These are phyloP conservation scores for Tylopilus balloui DNA, from an alignment of 768 basidiomycete species.

Conservation along the genomic window DNA sequence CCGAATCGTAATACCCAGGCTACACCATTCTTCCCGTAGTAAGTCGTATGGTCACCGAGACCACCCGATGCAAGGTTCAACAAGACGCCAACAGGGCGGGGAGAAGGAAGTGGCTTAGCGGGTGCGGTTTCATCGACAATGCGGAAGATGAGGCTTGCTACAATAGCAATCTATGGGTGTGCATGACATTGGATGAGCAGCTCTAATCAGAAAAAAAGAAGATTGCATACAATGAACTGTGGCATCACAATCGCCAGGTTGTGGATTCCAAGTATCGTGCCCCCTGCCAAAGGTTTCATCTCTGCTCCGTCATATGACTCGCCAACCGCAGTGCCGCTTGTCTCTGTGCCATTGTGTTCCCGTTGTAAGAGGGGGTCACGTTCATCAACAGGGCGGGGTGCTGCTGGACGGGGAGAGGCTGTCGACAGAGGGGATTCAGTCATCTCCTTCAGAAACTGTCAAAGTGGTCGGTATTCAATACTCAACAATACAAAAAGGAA, in stretches of 20 bases:
- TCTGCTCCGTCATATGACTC: slow-evolving; percentile 21
- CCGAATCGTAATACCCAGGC: slow-evolving; percentile 94
- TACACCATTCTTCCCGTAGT: slow-evolving; percentile 83
- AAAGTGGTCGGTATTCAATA: background rate
- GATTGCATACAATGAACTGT: slow-evolving; percentile 75
- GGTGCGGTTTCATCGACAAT: slow-evolving; percentile 54
- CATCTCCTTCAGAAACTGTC: slow-evolving; percentile 71
- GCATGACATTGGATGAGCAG: background rate
- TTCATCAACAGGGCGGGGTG: slow-evolving; percentile 35
- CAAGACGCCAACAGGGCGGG: slow-evolving; percentile 34
- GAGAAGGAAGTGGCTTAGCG: slow-evolving; percentile 13
- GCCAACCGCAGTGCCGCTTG: slow-evolving; percentile 36
- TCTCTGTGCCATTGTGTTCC: slow-evolving; percentile 42
- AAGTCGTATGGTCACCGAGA: slow-evolving; percentile 48
- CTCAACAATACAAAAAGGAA: slow-evolving; percentile 38
- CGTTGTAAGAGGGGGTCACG: slow-evolving; percentile 55
- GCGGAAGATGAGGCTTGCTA: slow-evolving; percentile 84
- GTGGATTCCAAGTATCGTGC: slow-evolving; percentile 91
- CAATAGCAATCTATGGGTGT: slow-evolving; percentile 68
- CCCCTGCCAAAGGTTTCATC: slow-evolving; percentile 63
- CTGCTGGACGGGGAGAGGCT: slow-evolving; percentile 13
- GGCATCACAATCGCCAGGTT: slow-evolving; percentile 95
- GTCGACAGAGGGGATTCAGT: slow-evolving; percentile 31
- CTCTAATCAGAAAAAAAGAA: background rate
- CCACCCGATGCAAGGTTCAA: slow-evolving; percentile 4